phyloP scores from a whole-genome alignment of 176 grass and related monocot species.

The Musa itinerans region DNA sequence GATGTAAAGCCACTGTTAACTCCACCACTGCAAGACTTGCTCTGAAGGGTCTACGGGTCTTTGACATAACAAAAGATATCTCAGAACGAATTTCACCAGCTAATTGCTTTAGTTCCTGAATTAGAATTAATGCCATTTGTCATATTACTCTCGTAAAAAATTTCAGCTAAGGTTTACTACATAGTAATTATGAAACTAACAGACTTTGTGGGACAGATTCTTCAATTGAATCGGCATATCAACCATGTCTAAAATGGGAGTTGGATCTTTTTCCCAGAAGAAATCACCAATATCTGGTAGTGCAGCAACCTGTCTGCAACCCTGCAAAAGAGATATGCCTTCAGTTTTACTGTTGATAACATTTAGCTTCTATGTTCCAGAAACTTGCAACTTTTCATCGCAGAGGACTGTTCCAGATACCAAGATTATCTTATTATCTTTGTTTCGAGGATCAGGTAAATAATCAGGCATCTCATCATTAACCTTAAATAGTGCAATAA shows the following conservation, averaged over 20 bases:
- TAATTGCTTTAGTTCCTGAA: constrained; percentile 61
- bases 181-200: constrained; percentile 3
- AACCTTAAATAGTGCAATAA: not conserved
- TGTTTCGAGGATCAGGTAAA: not conserved
- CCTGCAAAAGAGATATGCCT: constrained; percentile 21
- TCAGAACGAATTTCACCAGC: constrained; percentile 62
- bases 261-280: constrained; percentile 72
- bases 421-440: not conserved
- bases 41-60: constrained; percentile 31
- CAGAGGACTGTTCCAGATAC: too few relatives aligned
- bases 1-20: constrained; percentile 56
- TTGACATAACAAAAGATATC: constrained; percentile 63
- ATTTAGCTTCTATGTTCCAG: too few relatives aligned
- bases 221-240: constrained; percentile 62
- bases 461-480: not conserved
- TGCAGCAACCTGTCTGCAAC: constrained; percentile 22
- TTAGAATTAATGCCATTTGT: constrained; percentile 10
- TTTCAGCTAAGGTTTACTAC: not conserved
- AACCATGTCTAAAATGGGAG: constrained; percentile 58
- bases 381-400: too few relatives aligned
- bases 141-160: constrained; percentile 1
- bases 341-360: too few relatives aligned
- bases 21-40: constrained; percentile 44
- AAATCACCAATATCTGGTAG: constrained; percentile 50
- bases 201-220: constrained; percentile 67